phyloP scores from a whole-genome alignment of 164 flowering plant species.

The Piper longum region DNA sequence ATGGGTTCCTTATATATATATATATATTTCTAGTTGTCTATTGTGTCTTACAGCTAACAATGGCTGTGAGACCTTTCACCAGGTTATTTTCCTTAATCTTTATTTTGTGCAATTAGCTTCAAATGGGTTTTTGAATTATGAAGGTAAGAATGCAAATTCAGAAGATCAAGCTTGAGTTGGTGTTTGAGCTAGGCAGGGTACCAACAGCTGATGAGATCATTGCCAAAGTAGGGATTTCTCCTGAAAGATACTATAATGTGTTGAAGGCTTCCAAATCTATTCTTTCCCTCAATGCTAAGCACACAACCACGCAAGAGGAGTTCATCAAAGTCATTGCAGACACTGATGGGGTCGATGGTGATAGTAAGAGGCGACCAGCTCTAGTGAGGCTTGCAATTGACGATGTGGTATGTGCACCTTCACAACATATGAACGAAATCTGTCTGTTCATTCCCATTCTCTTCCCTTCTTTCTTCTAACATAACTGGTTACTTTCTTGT shows the following conservation, averaged over 20 bases:
- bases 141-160: slow-evolving; percentile 80
- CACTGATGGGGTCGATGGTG: slow-evolving; percentile 57
- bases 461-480: no score
- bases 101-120: neutral
- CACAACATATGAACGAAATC: neutral
- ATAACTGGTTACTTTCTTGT: neutral
- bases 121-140: slow-evolving; percentile 5
- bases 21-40: no score
- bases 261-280: slow-evolving; percentile 64
- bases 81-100: no score
- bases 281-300: slow-evolving; percentile 64
- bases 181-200: slow-evolving; percentile 46
- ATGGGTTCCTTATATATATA: no score
- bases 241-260: slow-evolving; percentile 66
- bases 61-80: no score
- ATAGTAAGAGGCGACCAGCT: slow-evolving; percentile 57
- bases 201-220: slow-evolving; percentile 78
- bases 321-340: slow-evolving; percentile 59
- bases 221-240: slow-evolving; percentile 58
- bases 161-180: slow-evolving; percentile 49
- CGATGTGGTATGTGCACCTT: slow-evolving; percentile 66
- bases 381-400: slow-evolving; percentile 92
- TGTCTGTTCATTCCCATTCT: no score
- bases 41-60: no score
- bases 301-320: slow-evolving; percentile 69